Evolutionary conservation across 2,329 filamentous ascomycete species (phyloP), one percentile per base, ranked within the genome.

Genomic region (Fusarium xylarioides): DNA sequence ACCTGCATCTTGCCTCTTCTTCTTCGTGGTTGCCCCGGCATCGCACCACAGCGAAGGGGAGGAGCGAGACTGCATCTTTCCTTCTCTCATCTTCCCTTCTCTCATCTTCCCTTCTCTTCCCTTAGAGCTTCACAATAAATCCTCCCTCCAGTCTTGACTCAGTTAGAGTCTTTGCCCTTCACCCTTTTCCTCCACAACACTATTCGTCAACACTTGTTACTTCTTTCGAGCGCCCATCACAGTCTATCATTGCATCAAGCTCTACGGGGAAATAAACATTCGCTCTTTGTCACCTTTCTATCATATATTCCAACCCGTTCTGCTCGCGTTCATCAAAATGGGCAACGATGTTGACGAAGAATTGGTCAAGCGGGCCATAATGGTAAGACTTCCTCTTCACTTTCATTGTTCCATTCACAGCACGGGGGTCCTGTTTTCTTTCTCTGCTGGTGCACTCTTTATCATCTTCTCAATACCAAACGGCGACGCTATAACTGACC

Each of bases 381-480:
- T 75, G 72, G 76, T 78, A 75, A 63, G 76, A 54, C 15, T 11
- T 23, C 14, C 21, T 56, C 15, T 12, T 28, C 8, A 8, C 15
- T 8, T 23, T 52, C 49, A 10, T 26, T 37, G 34, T 21, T 21
- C 23, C 50, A 16, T 38, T 40, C 34, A 38, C 15, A 54, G 28
- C 34, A 54, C 7, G 5, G 19, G 38, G 2, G 14, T 4, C 30
- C 4, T 21, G 15, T 21, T 44, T 52, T 15, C 16, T n/a, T 50
- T 40, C 23, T 23, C 15, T 32, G 8, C 26, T 28, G 12, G 12
- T 40, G 21, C 21, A 23, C 44, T 19, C 19, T 40, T 30, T 21
- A 35, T 34, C 15, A 15, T 19, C 11, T 44, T 28, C 43, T 35
- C n/a, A 8, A 11, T 28, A 35, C 23, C 8, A 40, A n/a, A 34